Evolutionary conservation across 805 yeast species (phyloP), one percentile per base, ranked within the genome.

Genomic region (Yamadazyma paraphyllophila): DNA sequence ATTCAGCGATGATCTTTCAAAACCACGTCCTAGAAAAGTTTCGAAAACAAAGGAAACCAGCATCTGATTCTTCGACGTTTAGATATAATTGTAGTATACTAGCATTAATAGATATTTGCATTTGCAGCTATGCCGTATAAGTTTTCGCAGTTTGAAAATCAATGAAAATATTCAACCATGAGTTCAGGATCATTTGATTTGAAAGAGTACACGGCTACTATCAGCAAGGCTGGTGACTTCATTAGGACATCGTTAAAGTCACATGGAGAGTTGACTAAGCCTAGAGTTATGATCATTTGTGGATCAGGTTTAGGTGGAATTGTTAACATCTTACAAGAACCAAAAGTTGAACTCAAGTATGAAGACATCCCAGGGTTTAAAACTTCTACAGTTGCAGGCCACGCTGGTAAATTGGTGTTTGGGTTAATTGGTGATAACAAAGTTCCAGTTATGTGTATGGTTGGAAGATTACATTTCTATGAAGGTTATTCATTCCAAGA

Each of bases 301-400:
- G 99, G 99, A 6, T 87, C 97, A 4, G 99, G 99, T 0, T 73
- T 92, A 13, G 96, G 96, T 10, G 96, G 95, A 0, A 83, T 92
- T 41, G 84, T 91, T 1, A 72, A 77, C 40, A 66, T 74, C 17
- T 59, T 85, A 36, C 55, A 67, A n/a, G 60, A 62, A 15, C 65
- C 71, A 27, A 65, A 67, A 37, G 65, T 80, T 15, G 77, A 73
- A 40, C 73, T 92, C 24, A 68, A 83, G 1, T 92, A 89, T 60
- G 54, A 62, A 6, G 73, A 76, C 0, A 87, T 92, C 40, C 97
- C 97, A 0, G 88, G 92, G 0, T 91, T 92, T 65, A 78, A 77
- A 58, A 57, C 66, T 0, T 85, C 96, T 1, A 91, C 97, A 0
- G 97, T 92, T 1, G 81, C 82, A 9, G 99, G 99, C 0, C 99